Conservation (phyloP, 768 basidiomycete genomes). For the Boletus edulis region DNA sequence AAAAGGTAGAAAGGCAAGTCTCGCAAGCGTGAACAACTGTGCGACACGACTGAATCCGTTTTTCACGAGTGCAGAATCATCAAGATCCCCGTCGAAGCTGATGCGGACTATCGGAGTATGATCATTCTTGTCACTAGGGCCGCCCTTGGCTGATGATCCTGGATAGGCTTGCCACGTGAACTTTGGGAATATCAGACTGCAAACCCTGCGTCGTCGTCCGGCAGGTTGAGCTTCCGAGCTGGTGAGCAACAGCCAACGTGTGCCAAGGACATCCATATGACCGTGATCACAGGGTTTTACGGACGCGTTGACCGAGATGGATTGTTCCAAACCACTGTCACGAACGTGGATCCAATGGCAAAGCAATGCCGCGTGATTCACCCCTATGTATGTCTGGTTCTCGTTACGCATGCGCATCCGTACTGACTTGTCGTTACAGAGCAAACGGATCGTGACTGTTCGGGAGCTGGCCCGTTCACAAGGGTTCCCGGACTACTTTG, state of each 20-base stretch:
- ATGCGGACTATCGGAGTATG: slow-evolving; percentile 67
- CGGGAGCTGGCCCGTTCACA: slow-evolving; percentile 79
- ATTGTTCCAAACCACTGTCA: slow-evolving; percentile 73
- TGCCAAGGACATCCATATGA: neutral
- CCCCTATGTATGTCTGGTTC: slow-evolving; percentile 49
- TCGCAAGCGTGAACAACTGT: neutral
- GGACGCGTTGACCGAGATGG: slow-evolving; percentile 55
- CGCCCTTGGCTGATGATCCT: neutral
- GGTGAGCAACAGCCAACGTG: slow-evolving; percentile 34
- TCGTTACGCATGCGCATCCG: neutral
- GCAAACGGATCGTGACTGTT: slow-evolving; percentile 67
- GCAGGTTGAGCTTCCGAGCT: slow-evolving; percentile 46
- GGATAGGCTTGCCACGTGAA: slow-evolving; percentile 33
- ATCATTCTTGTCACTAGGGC: neutral
- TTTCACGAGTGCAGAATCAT: slow-evolving; percentile 44
- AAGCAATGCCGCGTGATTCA: slow-evolving; percentile 73
- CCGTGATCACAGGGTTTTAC: slow-evolving; percentile 42
- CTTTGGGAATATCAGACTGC: slow-evolving; percentile 59
- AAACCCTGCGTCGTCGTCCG: slow-evolving; percentile 60
- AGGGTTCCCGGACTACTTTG: slow-evolving; percentile 76
- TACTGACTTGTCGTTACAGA: slow-evolving; percentile 37
- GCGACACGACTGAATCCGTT: slow-evolving; percentile 1
- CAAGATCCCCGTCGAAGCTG: slow-evolving; percentile 51
- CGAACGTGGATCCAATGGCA: slow-evolving; percentile 75
- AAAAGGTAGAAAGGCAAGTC: slow-evolving; percentile 57